Conservation (phyloP, 164 flowering plant genomes). For the Euptelea pleiosperma region DNA sequence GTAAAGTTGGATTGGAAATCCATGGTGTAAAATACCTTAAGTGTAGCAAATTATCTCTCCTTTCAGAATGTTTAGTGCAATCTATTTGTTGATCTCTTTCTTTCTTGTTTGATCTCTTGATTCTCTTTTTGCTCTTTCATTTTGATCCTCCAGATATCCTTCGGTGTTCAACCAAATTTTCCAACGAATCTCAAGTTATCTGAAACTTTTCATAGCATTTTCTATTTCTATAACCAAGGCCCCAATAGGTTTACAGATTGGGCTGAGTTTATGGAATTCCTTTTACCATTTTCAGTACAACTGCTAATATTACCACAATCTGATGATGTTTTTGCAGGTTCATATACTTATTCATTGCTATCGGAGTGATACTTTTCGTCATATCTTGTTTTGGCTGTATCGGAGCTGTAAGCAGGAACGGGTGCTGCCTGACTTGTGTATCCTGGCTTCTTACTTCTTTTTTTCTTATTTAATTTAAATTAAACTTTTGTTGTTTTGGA, state of each 20-base stretch:
- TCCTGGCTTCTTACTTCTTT: constrained; percentile 38
- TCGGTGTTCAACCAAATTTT: too few relatives aligned
- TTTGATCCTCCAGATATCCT: too few relatives aligned
- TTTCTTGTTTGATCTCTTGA: neutral
- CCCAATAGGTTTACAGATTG: neutral
- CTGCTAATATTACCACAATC: neutral
- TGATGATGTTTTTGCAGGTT: constrained; percentile 62
- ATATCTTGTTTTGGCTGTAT: constrained; percentile 88
- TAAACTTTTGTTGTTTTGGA: neutral
- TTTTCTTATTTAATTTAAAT: neutral
- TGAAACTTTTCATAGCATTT: neutral
- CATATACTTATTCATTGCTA: constrained; percentile 71
- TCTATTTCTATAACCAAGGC: neutral
- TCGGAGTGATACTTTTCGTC: constrained; percentile 74
- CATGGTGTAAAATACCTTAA: too few relatives aligned
- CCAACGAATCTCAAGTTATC: neutral
- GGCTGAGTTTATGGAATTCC: neutral
- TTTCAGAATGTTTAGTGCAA: too few relatives aligned
- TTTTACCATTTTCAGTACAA: neutral
- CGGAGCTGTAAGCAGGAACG: constrained; percentile 65
- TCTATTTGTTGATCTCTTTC: neutral
- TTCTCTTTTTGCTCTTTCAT: neutral
- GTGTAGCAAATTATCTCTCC: too few relatives aligned
- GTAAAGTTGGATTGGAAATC: too few relatives aligned
- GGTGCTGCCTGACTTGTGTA: constrained; percentile 91